Evolutionary conservation across 768 basidiomycete genomes (phyloP).

Genomic region (Boletales sp.): DNA sequence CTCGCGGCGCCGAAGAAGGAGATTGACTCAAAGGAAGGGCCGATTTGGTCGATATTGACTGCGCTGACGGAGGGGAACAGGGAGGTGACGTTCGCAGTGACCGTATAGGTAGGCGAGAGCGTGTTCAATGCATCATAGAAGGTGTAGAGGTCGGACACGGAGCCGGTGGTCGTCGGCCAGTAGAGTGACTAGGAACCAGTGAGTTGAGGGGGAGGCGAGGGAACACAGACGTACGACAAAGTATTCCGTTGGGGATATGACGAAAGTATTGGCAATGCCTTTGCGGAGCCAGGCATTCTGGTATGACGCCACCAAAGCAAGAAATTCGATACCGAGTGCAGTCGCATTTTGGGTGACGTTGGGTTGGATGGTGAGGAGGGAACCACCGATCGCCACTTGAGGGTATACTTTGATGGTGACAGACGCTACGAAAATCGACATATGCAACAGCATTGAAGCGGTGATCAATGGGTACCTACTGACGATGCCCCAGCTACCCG

Average conservation of each 20-base stretch:
- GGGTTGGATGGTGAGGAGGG: conserved; percentile 10
- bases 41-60: conserved; percentile 3
- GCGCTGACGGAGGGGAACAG: conserved; percentile 15
- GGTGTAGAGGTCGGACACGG: conserved; percentile 7
- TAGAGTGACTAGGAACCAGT: conserved; percentile 9
- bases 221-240: conserved; percentile 7
- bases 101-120: conserved; percentile 12
- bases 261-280: conserved; percentile 10
- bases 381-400: conserved; percentile 10
- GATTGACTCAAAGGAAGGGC: conserved; percentile 8
- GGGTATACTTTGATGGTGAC: conserved; percentile 14
- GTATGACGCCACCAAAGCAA: conserved; percentile 15
- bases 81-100: conserved; percentile 14
- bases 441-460: neutral
- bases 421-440: conserved; percentile 9
- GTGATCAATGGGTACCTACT: conserved; percentile 13
- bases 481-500: conserved; percentile 47
- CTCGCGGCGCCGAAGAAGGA: conserved; percentile 11
- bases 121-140: conserved; percentile 16
- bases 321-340: conserved; percentile 15
- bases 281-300: conserved; percentile 11
- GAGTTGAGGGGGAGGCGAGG: neutral
- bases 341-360: conserved; percentile 7
- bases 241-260: conserved; percentile 6
- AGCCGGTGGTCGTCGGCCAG: conserved; percentile 3